Percentiles rank a stretch among this genome's conserved stretches.
phyloP scores from a whole-genome alignment of 805 yeast genomes.

The Ogataea pilisensis region DNA sequence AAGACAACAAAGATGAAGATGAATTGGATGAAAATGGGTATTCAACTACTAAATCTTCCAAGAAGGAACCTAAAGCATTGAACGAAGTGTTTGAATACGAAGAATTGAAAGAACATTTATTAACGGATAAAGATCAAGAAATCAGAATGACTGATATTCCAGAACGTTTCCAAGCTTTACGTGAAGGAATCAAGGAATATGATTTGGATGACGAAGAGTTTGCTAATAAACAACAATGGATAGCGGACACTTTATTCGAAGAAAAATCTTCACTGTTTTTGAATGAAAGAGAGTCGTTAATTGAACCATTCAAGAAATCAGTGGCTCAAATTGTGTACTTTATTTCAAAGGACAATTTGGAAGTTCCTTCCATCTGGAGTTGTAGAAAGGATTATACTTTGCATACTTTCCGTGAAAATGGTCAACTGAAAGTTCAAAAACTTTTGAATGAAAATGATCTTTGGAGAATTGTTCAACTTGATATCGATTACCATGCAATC shows the following conservation, averaged over 20 bases:
- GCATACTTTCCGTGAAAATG: slow-evolving; percentile 41
- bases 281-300: slow-evolving; percentile 28
- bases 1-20: slow-evolving; percentile 27
- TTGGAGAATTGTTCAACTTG: slow-evolving; percentile 86
- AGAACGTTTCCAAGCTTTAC: slow-evolving; percentile 80
- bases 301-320: slow-evolving; percentile 58
- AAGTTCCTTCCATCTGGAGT: slow-evolving; percentile 93
- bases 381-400: slow-evolving; percentile 88
- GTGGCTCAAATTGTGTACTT: slow-evolving; percentile 69
- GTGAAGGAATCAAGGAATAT: slow-evolving; percentile 62
- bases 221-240: slow-evolving; percentile 73
- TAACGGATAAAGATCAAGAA: slow-evolving; percentile 87
- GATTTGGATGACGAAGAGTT: slow-evolving; percentile 69
- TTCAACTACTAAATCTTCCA: slow-evolving; percentile 26
- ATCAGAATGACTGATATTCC: slow-evolving; percentile 88
- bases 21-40: slow-evolving; percentile 37
- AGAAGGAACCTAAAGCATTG: slow-evolving; percentile 46
- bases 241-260: slow-evolving; percentile 55
- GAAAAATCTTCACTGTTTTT: slow-evolving; percentile 49
- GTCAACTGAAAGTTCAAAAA: slow-evolving; percentile 44
- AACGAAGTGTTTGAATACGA: slow-evolving; percentile 93
- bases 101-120: slow-evolving; percentile 83
- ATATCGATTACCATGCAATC: slow-evolving; percentile 83
- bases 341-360: slow-evolving; percentile 71
- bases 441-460: slow-evolving; percentile 75